Percentiles rank a stretch among this genome's conserved stretches.
These are phyloP conservation scores for Tolypocladium nubicola DNA, from an alignment of 2,329 filamentous ascomycete genomes.

Conservation along the genomic window DNA sequence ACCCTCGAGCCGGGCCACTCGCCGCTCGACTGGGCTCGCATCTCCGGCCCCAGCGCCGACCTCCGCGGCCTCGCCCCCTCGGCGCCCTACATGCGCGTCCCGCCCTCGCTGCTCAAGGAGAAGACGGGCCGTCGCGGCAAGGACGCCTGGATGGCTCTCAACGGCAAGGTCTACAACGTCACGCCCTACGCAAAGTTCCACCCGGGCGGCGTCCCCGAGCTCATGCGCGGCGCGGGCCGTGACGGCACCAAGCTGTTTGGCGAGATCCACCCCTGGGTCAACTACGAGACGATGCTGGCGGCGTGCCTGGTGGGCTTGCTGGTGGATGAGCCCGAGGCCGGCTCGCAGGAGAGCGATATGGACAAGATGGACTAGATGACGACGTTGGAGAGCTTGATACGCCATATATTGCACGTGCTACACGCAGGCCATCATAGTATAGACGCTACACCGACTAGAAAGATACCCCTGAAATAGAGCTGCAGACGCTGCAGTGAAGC, in stretches of 20 bases:
- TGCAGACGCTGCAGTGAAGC: neutral
- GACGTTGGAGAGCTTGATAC: neutral
- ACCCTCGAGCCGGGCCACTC: constrained; percentile 83
- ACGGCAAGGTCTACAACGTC: constrained; percentile 90
- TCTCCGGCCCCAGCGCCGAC: constrained; percentile 54
- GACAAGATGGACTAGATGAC: constrained; percentile 47
- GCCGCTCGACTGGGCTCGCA: constrained; percentile 88
- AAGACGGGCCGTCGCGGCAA: constrained; percentile 76
- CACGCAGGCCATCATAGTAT: no score
- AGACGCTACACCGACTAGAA: neutral
- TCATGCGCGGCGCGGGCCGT: constrained; percentile 51
- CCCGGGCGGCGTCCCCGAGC: constrained; percentile 71
- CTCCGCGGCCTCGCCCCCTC: constrained; percentile 50
- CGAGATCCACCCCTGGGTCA: constrained; percentile 62
- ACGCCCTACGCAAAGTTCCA: constrained; percentile 84
- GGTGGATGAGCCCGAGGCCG: constrained; percentile 43
- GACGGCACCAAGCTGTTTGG: constrained; percentile 55
- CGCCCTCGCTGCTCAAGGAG: constrained; percentile 65
- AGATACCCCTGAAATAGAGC: neutral
- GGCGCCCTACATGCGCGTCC: constrained; percentile 58
- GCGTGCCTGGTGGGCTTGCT: constrained; percentile 53
- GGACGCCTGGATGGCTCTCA: constrained; percentile 84
- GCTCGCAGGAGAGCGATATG: constrained; percentile 30
- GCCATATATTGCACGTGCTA: neutral
- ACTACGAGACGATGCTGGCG: constrained; percentile 59